A percentile compares a stretch with the other conserved stretches of the same genome.
phyloP scores from a whole-genome alignment of 768 basidiomycete species.

The Asterophora lycoperdoides region DNA sequence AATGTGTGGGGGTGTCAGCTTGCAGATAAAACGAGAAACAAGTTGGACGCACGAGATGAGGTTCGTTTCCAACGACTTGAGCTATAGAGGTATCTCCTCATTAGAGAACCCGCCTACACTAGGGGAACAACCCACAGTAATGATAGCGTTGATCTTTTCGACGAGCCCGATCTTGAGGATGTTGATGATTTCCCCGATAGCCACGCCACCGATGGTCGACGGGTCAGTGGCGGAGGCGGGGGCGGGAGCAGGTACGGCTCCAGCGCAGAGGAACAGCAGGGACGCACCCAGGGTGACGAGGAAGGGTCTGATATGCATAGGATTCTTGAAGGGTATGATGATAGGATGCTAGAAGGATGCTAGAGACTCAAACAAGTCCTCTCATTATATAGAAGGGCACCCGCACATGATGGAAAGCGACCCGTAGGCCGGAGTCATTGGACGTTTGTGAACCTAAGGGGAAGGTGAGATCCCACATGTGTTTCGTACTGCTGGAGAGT shows the following conservation, averaged over 20 bases:
- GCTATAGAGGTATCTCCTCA: constrained; percentile 20
- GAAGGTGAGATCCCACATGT: constrained; percentile 5
- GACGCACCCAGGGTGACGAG: constrained; percentile 21
- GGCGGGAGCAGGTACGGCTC: constrained; percentile 15
- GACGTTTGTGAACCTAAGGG: background rate
- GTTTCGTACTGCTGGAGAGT: background rate
- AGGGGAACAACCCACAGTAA: constrained; percentile 27
- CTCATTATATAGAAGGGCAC: constrained; percentile 5
- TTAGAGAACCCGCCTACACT: background rate
- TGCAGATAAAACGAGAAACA: background rate
- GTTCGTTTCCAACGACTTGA: constrained; percentile 33
- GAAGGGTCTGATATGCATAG: constrained; percentile 10
- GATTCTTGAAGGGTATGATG: background rate
- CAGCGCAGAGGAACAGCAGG: constrained; percentile 22
- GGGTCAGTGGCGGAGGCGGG: constrained; percentile 8
- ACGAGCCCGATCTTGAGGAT: constrained; percentile 37
- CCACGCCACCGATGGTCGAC: constrained; percentile 14
- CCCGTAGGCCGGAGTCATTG: background rate
- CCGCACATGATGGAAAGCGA: constrained; percentile 9
- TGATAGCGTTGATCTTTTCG: constrained; percentile 32
- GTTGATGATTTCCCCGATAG: constrained; percentile 38
- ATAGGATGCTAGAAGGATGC: background rate
- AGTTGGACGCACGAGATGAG: constrained; percentile 28
- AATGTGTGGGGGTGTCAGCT: background rate
- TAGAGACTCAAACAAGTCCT: background rate